Base-by-base conservation (phyloP, 2,329 filamentous ascomycete species). In the Pseudogymnoascus sp. region DNA sequence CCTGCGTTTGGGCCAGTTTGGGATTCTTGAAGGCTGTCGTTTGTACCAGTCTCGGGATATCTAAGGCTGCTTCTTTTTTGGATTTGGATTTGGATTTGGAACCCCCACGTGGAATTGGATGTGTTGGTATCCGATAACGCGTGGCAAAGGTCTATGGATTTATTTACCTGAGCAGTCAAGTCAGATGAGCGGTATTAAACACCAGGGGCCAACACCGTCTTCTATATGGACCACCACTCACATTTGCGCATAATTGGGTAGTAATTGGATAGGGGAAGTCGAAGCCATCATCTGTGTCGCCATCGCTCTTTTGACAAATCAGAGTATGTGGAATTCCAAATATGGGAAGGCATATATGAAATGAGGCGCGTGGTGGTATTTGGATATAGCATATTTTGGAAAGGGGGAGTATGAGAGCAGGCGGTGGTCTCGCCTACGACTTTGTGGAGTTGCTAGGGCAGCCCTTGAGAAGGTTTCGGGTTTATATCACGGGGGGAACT, bases 1-100 rank as follows among this genome's bases (percentile, higher is more conserved):
- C 69, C 74, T 25, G 72, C 74, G 9, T 76, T 70, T 68, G 74
- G 73, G 5, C 71, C 74, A 31, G 73, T 76, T 49, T 76, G 72
- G 70, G 74, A 76, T 67, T 71, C 69, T n/a, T 71, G 56, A 67
- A 25, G 9, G 28, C 25, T 56, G 28, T 21, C 25, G 14, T 11
- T 31, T 53, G 14, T 28, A 16, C 21, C 7, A 28, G 23, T 31
- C 14, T 16, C n/a, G 23, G 8, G 9, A 4, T 36, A 36, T 56
- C 16, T 11, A 36, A 34, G 28, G 49, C 49, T 21, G 28, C 9
- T 34, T 1, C 16, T 53, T 5, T 34, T 56, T 31, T 31, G 28
- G 28, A 31, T 31, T 31, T 31, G 28, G 28, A 34, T 34, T 34
- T 34, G 28, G 28, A 34, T 34, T 34, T 34, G 16, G 28, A 56